phyloP scores from a whole-genome alignment of 306 rosid species.

The Mimosa pudica region DNA sequence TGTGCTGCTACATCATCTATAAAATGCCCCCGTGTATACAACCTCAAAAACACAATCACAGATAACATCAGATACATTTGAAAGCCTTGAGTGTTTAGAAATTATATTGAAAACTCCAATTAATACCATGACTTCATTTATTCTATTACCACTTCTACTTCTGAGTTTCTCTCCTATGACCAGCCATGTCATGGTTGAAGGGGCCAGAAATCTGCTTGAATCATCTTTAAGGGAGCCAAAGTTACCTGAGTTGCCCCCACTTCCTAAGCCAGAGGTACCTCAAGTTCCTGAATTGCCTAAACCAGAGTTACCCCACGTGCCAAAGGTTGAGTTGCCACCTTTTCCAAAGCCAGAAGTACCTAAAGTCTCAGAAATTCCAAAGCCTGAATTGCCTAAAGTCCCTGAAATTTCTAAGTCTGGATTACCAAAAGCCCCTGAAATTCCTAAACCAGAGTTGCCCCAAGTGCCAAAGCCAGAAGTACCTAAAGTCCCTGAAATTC shows the following conservation, averaged over 20 bases:
- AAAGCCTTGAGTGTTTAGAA: neutral
- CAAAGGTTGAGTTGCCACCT: neutral
- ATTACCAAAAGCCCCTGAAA: neutral
- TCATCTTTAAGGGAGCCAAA: constrained; percentile 3
- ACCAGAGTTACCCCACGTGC: neutral
- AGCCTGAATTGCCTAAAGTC: neutral
- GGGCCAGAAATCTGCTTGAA: constrained; percentile 4
- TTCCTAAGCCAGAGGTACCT: neutral
- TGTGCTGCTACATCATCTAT: constrained; percentile 29
- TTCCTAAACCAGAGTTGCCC: neutral
- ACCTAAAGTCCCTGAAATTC: neutral
- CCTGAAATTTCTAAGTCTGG: neutral
- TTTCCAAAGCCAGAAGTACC: neutral
- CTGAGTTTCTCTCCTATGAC: neutral
- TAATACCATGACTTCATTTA: neutral
- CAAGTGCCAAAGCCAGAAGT: neutral
- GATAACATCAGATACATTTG: constrained; percentile 1
- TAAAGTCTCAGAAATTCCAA: neutral
- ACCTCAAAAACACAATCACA: constrained; percentile 1
- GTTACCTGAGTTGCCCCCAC: neutral
- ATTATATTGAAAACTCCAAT: neutral
- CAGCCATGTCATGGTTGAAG: constrained; percentile 10
- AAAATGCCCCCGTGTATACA: constrained; percentile 27
- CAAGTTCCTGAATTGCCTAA: neutral
- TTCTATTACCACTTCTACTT: constrained; percentile 1